Evolutionary conservation across 352 stramenopile genomes (phyloP).

Genomic region (Pythium rhizo-oryzae): DNA sequence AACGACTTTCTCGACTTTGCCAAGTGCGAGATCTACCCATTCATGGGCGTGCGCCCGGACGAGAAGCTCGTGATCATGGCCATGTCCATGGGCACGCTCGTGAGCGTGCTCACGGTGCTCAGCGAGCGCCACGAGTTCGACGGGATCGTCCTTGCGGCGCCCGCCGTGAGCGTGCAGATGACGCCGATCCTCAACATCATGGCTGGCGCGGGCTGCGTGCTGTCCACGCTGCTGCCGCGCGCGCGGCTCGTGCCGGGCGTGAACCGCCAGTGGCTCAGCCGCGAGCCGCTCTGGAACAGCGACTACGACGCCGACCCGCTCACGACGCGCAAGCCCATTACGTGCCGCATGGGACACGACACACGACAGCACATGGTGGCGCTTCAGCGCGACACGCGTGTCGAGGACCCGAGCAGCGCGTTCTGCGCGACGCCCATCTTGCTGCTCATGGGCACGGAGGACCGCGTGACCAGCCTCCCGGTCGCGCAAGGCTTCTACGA

Average conservation of each 20-base stretch:
- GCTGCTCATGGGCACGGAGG: slow-evolving; percentile 23
- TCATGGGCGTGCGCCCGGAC: slow-evolving; percentile 5
- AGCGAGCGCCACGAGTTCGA: slow-evolving; percentile 19
- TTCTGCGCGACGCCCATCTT: slow-evolving; percentile 23
- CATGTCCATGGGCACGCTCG: slow-evolving; percentile 27
- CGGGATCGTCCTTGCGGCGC: no score
- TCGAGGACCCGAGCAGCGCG: slow-evolving; percentile 17
- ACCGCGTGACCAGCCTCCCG: slow-evolving; percentile 34
- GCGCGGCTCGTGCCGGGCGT: no score
- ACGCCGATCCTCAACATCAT: slow-evolving; percentile 20
- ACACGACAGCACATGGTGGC: slow-evolving; percentile 20
- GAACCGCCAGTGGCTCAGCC: no score
- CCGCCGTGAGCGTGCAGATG: slow-evolving; percentile 24
- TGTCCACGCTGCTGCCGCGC: slow-evolving; percentile 14
- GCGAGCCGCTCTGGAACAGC: no score
- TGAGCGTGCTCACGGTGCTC: slow-evolving; percentile 28
- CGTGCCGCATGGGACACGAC: slow-evolving; percentile 23
- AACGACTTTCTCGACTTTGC: no score
- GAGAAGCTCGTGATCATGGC: slow-evolving; percentile 16
- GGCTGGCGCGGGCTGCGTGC: not conserved
- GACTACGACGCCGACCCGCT: no score
- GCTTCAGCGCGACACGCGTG: slow-evolving; percentile 18
- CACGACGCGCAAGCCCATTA: no score
- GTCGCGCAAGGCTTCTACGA: slow-evolving; percentile 48
- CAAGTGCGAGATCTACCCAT: slow-evolving; percentile 16